Percentiles rank a stretch among this genome's conserved stretches.
These are phyloP conservation scores for Hypoxylon perforatum DNA, from an alignment of 495 filamentous ascomycete species.

Conservation along the genomic window DNA sequence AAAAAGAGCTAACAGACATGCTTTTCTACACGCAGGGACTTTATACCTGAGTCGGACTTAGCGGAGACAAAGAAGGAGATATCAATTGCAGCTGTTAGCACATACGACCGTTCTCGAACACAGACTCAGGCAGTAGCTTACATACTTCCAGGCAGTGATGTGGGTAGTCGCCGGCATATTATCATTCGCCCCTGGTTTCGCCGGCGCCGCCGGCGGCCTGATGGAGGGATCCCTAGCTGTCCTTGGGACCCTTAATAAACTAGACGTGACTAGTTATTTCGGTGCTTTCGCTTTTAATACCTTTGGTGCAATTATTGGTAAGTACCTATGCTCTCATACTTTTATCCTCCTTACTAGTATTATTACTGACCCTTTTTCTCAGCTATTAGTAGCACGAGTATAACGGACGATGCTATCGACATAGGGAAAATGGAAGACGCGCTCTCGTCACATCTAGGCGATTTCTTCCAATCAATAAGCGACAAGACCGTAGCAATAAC, in stretches of 20 bases:
- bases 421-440: neutral
- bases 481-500: neutral
- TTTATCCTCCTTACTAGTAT: no score
- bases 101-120: neutral
- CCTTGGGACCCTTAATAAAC: neutral
- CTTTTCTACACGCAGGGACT: no score
- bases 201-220: neutral
- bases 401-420: constrained; percentile 1
- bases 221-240: neutral
- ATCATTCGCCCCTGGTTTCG: neutral
- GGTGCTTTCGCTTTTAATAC: neutral
- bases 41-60: neutral
- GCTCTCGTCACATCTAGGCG: neutral
- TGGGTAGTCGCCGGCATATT: neutral
- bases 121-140: neutral
- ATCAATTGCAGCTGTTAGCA: neutral
- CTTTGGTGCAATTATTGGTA: neutral
- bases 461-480: neutral
- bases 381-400: neutral
- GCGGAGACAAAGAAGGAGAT: neutral
- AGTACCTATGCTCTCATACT: neutral
- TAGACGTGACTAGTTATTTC: neutral
- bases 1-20: no score
- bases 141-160: neutral
- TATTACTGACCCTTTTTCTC: neutral